Percentiles rank a stretch among this genome's conserved stretches.
These are phyloP conservation scores for Carex littledalei DNA, from an alignment of 176 grass and related monocot species.

Conservation along the genomic window DNA sequence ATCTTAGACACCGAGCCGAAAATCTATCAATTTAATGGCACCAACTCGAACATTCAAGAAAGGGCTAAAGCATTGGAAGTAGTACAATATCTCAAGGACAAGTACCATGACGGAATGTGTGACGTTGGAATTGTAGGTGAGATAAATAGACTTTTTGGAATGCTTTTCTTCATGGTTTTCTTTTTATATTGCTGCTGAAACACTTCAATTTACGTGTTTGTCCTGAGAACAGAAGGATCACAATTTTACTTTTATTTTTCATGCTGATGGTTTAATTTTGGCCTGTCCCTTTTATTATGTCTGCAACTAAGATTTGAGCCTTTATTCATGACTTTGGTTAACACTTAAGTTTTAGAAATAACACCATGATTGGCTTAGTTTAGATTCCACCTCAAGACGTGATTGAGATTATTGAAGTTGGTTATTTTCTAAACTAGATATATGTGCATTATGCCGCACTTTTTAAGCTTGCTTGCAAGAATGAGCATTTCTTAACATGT, in stretches of 20 bases:
- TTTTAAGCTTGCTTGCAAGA: neutral
- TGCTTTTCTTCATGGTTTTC: neutral
- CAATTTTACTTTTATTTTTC: neutral
- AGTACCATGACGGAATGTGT: constrained; percentile 74
- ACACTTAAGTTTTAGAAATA: neutral
- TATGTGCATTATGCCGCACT: neutral
- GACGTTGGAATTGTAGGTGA: constrained; percentile 83
- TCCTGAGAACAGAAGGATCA: neutral
- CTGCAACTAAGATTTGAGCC: neutral
- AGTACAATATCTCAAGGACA: constrained; percentile 89
- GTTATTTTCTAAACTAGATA: neutral
- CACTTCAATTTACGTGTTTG: constrained; percentile 11
- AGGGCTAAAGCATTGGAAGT: constrained; percentile 93
- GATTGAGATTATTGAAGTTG: neutral
- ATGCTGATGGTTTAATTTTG: neutral
- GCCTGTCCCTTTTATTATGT: neutral
- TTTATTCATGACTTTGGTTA: neutral
- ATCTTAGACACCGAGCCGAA: constrained; percentile 77
- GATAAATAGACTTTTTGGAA: constrained; percentile 15
- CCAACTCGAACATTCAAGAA: constrained; percentile 97
- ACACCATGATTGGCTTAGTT: neutral
- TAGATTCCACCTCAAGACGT: neutral
- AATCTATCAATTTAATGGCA: constrained; percentile 96
- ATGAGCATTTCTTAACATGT: neutral
- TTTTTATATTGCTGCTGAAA: neutral